Evolutionary conservation across 257 asterid genomes (phyloP), one percentile per base, ranked within the genome.

Genomic region (Thymus quinquecostatus): DNA sequence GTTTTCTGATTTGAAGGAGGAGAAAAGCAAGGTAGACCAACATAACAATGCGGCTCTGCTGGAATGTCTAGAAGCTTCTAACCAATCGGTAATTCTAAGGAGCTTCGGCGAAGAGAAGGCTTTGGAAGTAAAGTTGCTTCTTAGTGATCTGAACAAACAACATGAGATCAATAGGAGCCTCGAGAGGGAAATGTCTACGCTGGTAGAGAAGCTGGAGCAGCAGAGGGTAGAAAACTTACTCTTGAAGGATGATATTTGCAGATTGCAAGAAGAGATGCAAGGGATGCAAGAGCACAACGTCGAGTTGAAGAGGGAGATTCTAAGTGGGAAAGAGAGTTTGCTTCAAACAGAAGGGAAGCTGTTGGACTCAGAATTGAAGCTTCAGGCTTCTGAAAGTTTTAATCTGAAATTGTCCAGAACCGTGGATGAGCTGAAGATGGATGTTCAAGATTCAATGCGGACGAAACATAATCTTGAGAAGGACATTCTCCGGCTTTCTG

Each of bases 401-500:
- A 91, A 89, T 82, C 58, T 75, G 1, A 80, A 82, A 49, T 67
- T 88, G 77, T 78, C 80, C 73, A 77, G 57, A 63, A 88, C 74
- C 10, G 78, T 90, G 29, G 85, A 87, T 66, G 91, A 66, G 28
- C 85, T 90, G 69, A 85, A 81, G 81, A 64, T 51, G 10, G 88
- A 83, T 59, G 51, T 78, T 64, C 88, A 80, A 72, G 88, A 86
- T 53, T 84, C 96, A 21, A n/a, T 66, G 48, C 75, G 74, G 67
- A 59, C 59, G 50, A 89, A 76, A 56, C 85, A 82, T 40, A 74
- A 65, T 73, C 80, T 89, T 4, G 93, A 85, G 71, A 84, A 68
- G 60, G 80, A 86, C 47, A 59, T 91, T 33, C 41, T 79, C 64
- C 74, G 75, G 70, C 80, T 94, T 30, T 87, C 96, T 29, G 95